phyloP scores from a whole-genome alignment of 2,329 filamentous ascomycete genomes.

The Sarocladium oryzae region DNA sequence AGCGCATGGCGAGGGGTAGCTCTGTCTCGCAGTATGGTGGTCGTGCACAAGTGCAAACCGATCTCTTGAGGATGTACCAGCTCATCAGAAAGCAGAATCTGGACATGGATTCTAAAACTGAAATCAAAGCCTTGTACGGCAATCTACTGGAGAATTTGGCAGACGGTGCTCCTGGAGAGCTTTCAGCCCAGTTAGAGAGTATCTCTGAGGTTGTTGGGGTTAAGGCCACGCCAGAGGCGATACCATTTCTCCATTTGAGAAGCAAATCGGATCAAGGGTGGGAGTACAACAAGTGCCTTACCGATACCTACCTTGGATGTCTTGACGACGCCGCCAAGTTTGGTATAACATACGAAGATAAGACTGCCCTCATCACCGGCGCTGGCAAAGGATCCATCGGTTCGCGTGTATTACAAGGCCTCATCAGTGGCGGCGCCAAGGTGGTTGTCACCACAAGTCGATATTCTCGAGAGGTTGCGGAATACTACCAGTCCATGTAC shows the following conservation, averaged over 20 bases:
- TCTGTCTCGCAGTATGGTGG: constrained; percentile 99
- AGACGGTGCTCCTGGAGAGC: constrained; percentile 62
- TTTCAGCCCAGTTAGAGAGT: too few species aligned
- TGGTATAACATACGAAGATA: constrained; percentile 87
- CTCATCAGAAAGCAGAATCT: constrained; percentile 97
- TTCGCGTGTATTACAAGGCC: constrained; percentile 89
- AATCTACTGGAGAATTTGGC: constrained; percentile 89
- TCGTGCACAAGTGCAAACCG: constrained; percentile 94
- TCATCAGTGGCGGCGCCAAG: constrained; percentile 94
- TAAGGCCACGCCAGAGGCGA: constrained; percentile 93
- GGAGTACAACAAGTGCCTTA: constrained; percentile 99
- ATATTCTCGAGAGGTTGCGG: constrained; percentile 94
- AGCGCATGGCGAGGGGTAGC: constrained; percentile 95
- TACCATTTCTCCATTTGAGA: constrained; percentile 96
- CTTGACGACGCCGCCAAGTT: constrained; percentile 80
- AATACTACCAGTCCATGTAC: constrained; percentile 99
- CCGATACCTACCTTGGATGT: constrained; percentile 84
- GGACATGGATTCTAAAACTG: constrained; percentile 88
- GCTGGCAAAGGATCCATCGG: constrained; percentile 96
- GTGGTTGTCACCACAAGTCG: constrained; percentile 94
- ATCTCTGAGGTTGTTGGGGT: too few species aligned
- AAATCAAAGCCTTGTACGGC: constrained; percentile 92
- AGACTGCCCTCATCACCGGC: constrained; percentile 96
- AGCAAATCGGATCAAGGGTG: constrained; percentile 88
- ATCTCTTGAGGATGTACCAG: constrained; percentile 92